phyloP scores from a whole-genome alignment of 352 stramenopile genomes.

The Phytophthora meadii region DNA sequence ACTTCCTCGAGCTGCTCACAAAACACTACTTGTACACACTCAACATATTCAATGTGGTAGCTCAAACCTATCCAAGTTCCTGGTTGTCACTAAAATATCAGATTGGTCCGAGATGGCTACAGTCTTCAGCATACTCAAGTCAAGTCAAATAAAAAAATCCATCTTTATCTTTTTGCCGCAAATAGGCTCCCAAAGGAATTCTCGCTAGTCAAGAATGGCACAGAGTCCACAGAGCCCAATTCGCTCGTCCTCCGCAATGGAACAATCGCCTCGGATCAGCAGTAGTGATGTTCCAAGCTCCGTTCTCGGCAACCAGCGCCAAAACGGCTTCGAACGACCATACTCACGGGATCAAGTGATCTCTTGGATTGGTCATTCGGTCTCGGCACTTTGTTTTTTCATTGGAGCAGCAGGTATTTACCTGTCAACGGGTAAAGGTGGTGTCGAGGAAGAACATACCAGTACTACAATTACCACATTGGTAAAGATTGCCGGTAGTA shows the following conservation, averaged over 20 bases:
- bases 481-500: slow-evolving; percentile 18
- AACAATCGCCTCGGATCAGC: slow-evolving; percentile 20
- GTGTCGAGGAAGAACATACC: slow-evolving; percentile 28
- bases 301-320: slow-evolving; percentile 52
- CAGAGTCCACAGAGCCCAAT: slow-evolving; percentile 6
- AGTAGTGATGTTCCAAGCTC: slow-evolving; percentile 16
- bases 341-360: slow-evolving; percentile 84
- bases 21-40: no score
- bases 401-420: slow-evolving; percentile 44
- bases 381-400: slow-evolving; percentile 75
- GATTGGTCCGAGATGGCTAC: slow-evolving; percentile 17
- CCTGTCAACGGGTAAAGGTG: slow-evolving; percentile 17
- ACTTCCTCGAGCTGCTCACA: no score
- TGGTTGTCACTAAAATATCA: slow-evolving; percentile 20
- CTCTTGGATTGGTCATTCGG: slow-evolving; percentile 69
- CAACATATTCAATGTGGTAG: no score
- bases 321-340: slow-evolving; percentile 73
- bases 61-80: no score
- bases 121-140: slow-evolving; percentile 8
- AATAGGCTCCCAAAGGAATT: slow-evolving; percentile 8
- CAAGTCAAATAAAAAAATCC: slow-evolving; percentile 27
- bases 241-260: slow-evolving; percentile 16
- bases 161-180: slow-evolving; percentile 16
- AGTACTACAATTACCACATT: slow-evolving; percentile 25
- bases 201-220: slow-evolving; percentile 11